Base-by-base conservation (phyloP, 768 basidiomycete genomes). In the Suillus americanus region DNA sequence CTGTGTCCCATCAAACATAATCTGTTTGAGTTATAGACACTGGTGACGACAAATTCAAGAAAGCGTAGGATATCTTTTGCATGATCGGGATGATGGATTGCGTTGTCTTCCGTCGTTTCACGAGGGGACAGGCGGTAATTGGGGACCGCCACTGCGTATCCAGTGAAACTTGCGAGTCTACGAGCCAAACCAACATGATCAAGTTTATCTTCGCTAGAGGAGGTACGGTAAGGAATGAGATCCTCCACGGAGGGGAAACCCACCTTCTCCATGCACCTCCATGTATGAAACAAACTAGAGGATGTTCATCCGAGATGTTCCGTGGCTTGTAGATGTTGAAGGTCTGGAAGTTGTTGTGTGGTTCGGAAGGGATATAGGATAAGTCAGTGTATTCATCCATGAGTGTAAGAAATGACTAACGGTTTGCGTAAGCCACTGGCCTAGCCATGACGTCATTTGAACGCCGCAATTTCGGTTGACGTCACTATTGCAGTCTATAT, bases 211-310 rank as follows among this genome's bases (percentile, higher is more conserved):
- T 91, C 91, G 53, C 91, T 92, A 73, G 50, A 41, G 48, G 65
- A 25, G 28, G 35, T 28, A 50, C 30, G 35, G 56, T 65, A 38
- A 45, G 13, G 65, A 59, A 61, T 62, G 37, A 28, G 14, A 38
- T 28, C 3, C 7, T 48, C 35, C 38, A 62, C 20, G 20, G 38
- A 45, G 56, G 65, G 60, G 63, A 3, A 59, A 72, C 89, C 80
- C 72, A 92, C 92, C 86, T 74, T 70, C 86, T 80, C 93, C 93
- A 95, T 28, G 92, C 93, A 40, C 93, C 93, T 37, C 93, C 93
- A 68, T 93, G 93, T 35, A 94, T 78, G 70, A 92, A 94, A 70
- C 86, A 86, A 45, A 93, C 71, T 50, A 92, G 74, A n/a, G 83
- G 80, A 1, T 60, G 37, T 2, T 37, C 23, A 55, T 40, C 13